A percentile compares a stretch with the other conserved stretches of the same genome.
phyloP scores from a whole-genome alignment of 164 flowering plant genomes.

The Annona cherimola region DNA sequence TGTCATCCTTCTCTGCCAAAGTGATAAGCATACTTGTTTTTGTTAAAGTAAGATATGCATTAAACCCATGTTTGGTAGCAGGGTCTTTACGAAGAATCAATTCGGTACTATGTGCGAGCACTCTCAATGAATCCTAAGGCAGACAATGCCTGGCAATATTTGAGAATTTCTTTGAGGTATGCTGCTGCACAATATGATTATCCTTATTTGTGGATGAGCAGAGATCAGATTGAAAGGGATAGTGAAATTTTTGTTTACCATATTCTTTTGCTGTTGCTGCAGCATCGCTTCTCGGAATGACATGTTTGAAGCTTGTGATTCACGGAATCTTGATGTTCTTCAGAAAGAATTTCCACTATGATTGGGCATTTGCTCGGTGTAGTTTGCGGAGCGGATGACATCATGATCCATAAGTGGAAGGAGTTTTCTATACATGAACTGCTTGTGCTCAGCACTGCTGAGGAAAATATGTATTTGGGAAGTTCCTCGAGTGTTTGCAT shows the following conservation, averaged over 20 bases:
- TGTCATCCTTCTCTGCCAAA: neutral
- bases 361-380: too few relatives aligned
- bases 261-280: constrained; percentile 18
- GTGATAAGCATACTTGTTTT: neutral
- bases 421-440: too few relatives aligned
- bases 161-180: constrained; percentile 89
- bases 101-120: constrained; percentile 89
- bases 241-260: neutral
- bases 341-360: constrained; percentile 87
- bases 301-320: constrained; percentile 85
- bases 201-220: neutral
- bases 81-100: constrained; percentile 90
- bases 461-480: too few relatives aligned
- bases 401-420: too few relatives aligned
- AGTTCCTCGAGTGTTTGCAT: too few relatives aligned
- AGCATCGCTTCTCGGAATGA: constrained; percentile 84
- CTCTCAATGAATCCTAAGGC: constrained; percentile 98
- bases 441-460: too few relatives aligned
- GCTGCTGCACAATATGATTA: neutral
- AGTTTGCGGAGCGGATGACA: too few relatives aligned
- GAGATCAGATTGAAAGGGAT: neutral
- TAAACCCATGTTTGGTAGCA: constrained; percentile 19
- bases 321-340: constrained; percentile 76
- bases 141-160: constrained; percentile 96
- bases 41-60: neutral